Percentiles rank a stretch among this genome's conserved stretches.
phyloP scores from a whole-genome alignment of 1,284 basidiomycete species.

The Uromyces viciae-fabae region DNA sequence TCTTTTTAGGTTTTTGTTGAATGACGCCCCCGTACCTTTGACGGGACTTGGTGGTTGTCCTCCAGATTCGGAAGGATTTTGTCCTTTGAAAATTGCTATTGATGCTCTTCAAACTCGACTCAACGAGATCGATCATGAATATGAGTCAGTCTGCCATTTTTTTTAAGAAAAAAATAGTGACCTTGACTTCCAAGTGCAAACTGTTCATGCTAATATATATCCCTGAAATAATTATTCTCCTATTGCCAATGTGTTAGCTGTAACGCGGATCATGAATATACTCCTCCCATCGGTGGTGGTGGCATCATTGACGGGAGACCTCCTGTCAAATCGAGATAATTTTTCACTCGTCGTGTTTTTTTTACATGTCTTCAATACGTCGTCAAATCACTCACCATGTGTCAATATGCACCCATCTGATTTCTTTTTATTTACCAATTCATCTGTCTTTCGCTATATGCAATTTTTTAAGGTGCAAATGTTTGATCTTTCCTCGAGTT shows the following conservation, averaged over 20 bases:
- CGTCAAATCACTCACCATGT: too few relatives aligned
- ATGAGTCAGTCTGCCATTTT: constrained; percentile 35
- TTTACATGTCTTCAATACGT: too few relatives aligned
- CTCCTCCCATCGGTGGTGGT: constrained; percentile 37
- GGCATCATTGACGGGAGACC: constrained; percentile 42
- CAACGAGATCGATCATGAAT: constrained; percentile 40
- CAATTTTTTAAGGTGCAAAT: too few relatives aligned
- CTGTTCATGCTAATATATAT: neutral
- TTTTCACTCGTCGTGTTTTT: too few relatives aligned
- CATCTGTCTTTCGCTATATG: too few relatives aligned
- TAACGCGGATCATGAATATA: constrained; percentile 7
- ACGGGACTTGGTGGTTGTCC: constrained; percentile 34
- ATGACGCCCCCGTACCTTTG: constrained; percentile 40
- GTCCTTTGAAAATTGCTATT: constrained; percentile 17
- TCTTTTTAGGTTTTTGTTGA: constrained; percentile 29
- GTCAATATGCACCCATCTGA: too few relatives aligned
- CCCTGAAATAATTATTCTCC: neutral
- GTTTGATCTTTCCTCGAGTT: too few relatives aligned
- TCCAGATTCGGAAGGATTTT: constrained; percentile 25
- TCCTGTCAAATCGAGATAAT: constrained; percentile 2
- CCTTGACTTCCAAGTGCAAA: too few relatives aligned
- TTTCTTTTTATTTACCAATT: too few relatives aligned
- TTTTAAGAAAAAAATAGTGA: too few relatives aligned
- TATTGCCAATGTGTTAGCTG: constrained; percentile 6
- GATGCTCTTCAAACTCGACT: constrained; percentile 16